Conservation (phyloP, 306 rosid species). For the Vicia sativa region DNA sequence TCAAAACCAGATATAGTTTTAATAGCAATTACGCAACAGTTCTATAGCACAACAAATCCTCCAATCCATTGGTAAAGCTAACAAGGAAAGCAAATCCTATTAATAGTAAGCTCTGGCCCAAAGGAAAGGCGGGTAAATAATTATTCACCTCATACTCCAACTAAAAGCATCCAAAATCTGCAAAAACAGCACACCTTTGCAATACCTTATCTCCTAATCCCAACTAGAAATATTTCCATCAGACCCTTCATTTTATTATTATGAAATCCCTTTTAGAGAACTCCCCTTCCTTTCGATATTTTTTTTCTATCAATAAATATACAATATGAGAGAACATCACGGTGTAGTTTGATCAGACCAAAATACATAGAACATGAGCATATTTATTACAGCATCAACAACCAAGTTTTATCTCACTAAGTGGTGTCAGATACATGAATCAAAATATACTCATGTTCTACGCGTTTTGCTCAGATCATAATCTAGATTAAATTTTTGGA, state of each 20-base stretch:
- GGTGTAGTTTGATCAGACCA: too few species aligned
- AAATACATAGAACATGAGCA: too few species aligned
- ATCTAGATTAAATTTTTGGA: neutral
- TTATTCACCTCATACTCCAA: neutral
- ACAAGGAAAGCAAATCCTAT: constrained; percentile 17
- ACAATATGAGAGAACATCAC: neutral
- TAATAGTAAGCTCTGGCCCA: too few species aligned
- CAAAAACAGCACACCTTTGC: constrained; percentile 16
- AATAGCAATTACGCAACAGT: neutral
- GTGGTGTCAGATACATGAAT: too few species aligned
- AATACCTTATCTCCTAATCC: neutral
- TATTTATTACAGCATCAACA: too few species aligned
- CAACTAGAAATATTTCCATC: constrained; percentile 9
- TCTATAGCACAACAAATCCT: constrained; percentile 20
- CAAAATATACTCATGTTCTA: neutral
- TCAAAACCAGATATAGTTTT: constrained; percentile 7
- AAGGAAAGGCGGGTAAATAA: neutral
- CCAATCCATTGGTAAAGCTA: constrained; percentile 8
- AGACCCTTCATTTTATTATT: neutral
- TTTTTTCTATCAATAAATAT: constrained; percentile 4
- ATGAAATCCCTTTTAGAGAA: neutral
- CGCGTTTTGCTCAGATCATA: neutral
- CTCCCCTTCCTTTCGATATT: neutral
- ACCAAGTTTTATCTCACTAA: too few species aligned
- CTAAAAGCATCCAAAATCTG: constrained; percentile 8